Evolutionary conservation across 768 basidiomycete genomes (phyloP).

Genomic region (Hypholoma fasciculare): DNA sequence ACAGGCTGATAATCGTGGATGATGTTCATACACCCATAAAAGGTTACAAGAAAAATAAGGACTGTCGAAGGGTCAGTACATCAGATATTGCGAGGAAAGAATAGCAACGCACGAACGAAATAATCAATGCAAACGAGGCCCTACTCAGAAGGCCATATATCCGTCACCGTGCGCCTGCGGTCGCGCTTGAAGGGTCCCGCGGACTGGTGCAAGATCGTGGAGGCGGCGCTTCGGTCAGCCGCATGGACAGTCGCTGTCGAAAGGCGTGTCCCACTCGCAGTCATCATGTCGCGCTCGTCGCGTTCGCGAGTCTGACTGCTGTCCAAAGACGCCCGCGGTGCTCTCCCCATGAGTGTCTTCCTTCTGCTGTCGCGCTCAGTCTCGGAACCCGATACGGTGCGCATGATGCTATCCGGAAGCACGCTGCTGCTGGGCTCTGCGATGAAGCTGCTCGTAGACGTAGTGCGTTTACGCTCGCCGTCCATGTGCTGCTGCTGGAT

Average conservation of each 20-base stretch:
- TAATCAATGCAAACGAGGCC: not conserved
- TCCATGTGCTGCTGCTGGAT: conserved; percentile 54
- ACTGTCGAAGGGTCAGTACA: not conserved
- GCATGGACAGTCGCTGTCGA: conserved; percentile 30
- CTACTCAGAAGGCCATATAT: conserved; percentile 38
- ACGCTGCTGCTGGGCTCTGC: conserved; percentile 22
- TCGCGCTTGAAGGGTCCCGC: conserved; percentile 27
- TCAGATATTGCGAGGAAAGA: not conserved
- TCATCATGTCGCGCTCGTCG: conserved; percentile 7
- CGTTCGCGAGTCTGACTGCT: conserved; percentile 22
- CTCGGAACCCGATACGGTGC: conserved; percentile 36
- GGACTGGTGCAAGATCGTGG: conserved; percentile 23
- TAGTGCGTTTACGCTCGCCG: conserved; percentile 31
- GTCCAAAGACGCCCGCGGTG: conserved; percentile 46
- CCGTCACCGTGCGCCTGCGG: conserved; percentile 44
- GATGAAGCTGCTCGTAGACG: conserved; percentile 21
- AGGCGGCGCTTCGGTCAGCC: conserved; percentile 42
- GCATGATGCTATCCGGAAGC: conserved; percentile 14
- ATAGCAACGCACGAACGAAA: conserved; percentile 8
- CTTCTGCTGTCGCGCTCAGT: conserved; percentile 51
- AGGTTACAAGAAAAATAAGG: conserved; percentile 9
- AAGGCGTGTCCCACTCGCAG: conserved; percentile 4
- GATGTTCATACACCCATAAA: conserved; percentile 1
- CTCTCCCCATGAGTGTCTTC: conserved; percentile 36
- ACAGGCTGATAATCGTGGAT: conserved; percentile 5